Evolutionary conservation across 805 yeast species (phyloP), one percentile per base, ranked within the genome.

Genomic region (Lipomyces mesembrius): DNA sequence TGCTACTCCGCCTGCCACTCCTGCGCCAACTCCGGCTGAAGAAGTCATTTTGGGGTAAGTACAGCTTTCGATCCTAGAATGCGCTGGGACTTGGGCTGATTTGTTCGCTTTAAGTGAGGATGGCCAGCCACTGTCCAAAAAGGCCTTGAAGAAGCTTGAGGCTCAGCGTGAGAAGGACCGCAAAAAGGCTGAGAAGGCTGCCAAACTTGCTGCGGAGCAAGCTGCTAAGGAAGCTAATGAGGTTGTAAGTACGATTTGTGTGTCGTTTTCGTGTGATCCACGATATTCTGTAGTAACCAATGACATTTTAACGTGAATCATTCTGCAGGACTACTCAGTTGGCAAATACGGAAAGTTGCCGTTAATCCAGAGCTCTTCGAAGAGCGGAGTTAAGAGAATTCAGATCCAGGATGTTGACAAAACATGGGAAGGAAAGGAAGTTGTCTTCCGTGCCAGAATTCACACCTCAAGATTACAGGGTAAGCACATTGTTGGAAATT

Each of bases 161-260:
- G 94, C 94, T 77, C 97, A 91, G 80, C 87, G 85, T 77, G 98
- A 93, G 80, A 94, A 94, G 83, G 96, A 89, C 73, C 87, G 85
- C 76, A 94, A 93, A 84, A 93, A 93, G 83, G 95, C 92, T 52
- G 98, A 91, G 79, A 89, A 88, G 75, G 98, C 95, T 61, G 96
- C 90, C 51, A 91, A 91, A 80, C 80, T 90, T 66, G 97, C 94
- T 53, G 85, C 85, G 70, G 97, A 92, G 78, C 89, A 89, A 79
- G 96, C 93, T 69, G 93, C 89, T 72, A 88, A 88, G 72, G 84
- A 82, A 61, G 88, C 88, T 56, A 86, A 87, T 57, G 95, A 92
- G 69, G 88, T 86, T 71, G 75, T 72, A 57, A 59, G 71, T 61
- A 11, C 25, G 1, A 22, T 25, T 8, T 7, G 53, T 20, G 35